Percentiles rank a stretch among this genome's conserved stretches.
These are phyloP conservation scores for Kwoniella mangroviensis DNA, from an alignment of 768 basidiomycete genomes.

Conservation along the genomic window DNA sequence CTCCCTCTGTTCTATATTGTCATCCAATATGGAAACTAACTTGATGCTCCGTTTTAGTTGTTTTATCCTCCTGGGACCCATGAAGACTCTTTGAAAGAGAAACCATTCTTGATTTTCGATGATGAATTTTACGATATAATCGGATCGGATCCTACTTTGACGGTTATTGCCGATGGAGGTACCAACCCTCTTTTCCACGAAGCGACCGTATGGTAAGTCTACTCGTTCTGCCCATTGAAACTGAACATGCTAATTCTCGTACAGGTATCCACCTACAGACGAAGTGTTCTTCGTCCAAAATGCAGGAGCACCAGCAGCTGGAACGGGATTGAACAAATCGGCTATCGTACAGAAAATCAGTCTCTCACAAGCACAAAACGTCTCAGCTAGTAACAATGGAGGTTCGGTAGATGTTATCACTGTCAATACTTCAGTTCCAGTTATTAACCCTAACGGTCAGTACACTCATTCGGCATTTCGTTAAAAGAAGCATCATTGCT, in stretches of 20 bases:
- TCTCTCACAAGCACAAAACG: slow-evolving; percentile 63
- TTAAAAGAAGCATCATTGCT: no score
- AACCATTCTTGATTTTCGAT: slow-evolving; percentile 65
- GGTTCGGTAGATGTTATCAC: slow-evolving; percentile 43
- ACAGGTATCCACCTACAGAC: slow-evolving; percentile 67
- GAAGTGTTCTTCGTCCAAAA: slow-evolving; percentile 75
- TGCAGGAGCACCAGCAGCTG: slow-evolving; percentile 69
- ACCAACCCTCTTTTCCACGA: slow-evolving; percentile 78
- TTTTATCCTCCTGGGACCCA: slow-evolving; percentile 66
- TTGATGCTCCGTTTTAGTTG: slow-evolving; percentile 25
- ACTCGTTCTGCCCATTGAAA: no score
- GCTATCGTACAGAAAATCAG: slow-evolving; percentile 69
- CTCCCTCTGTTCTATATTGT: not conserved
- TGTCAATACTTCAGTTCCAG: slow-evolving; percentile 15
- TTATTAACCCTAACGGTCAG: slow-evolving; percentile 61
- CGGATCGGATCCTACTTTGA: slow-evolving; percentile 66
- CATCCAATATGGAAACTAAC: not conserved
- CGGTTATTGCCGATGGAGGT: slow-evolving; percentile 66
- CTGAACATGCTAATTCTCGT: not conserved
- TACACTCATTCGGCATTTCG: slow-evolving; percentile 54
- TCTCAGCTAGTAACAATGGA: slow-evolving; percentile 60
- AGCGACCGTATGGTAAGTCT: slow-evolving; percentile 59
- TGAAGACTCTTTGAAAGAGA: slow-evolving; percentile 61
- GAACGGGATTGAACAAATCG: slow-evolving; percentile 69
- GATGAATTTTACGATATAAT: slow-evolving; percentile 67